These are phyloP conservation scores for Stephania japonica DNA, from an alignment of 164 flowering plant genomes.

Conservation along the genomic window DNA sequence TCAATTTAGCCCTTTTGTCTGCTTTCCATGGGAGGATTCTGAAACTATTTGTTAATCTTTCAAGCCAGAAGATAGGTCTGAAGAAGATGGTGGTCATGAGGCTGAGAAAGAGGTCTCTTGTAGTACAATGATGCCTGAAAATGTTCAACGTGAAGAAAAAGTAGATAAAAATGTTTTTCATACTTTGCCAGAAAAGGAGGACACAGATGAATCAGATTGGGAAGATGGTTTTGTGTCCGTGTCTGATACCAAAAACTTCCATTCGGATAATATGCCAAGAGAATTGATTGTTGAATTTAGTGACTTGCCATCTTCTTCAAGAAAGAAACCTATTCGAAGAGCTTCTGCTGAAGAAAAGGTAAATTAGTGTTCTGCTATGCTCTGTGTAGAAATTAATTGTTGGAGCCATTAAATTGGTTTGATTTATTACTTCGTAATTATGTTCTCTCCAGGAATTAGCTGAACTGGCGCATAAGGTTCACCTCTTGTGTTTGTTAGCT, in stretches of 20 bases:
- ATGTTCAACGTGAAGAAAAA: conserved; percentile 11
- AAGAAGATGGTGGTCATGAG: conserved; percentile 14
- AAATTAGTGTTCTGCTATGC: not conserved
- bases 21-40: not conserved
- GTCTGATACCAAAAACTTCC: conserved; percentile 11
- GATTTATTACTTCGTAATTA: not conserved
- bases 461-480: conserved; percentile 82
- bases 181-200: conserved; percentile 24
- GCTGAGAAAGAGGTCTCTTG: conserved; percentile 1
- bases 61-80: conserved; percentile 23
- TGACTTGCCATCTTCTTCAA: conserved; percentile 37
- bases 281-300: conserved; percentile 56
- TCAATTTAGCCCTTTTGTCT: not conserved
- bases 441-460: conserved; percentile 56
- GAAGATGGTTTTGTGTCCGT: conserved; percentile 59
- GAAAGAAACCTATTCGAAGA: conserved; percentile 42
- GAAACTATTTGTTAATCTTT: not conserved
- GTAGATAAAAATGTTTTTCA: conserved; percentile 9
- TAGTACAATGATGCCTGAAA: conserved; percentile 11
- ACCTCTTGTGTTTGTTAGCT: conserved; percentile 84
- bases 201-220: conserved; percentile 63
- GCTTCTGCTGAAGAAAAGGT: conserved; percentile 87
- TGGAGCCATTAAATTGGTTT: not conserved
- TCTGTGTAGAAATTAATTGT: not conserved
- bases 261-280: conserved; percentile 15